A percentile compares a stretch with the other conserved stretches of the same genome.
Evolutionary conservation across 805 yeast species (phyloP).

Genomic region (Crinitomyces ghanaensis): DNA sequence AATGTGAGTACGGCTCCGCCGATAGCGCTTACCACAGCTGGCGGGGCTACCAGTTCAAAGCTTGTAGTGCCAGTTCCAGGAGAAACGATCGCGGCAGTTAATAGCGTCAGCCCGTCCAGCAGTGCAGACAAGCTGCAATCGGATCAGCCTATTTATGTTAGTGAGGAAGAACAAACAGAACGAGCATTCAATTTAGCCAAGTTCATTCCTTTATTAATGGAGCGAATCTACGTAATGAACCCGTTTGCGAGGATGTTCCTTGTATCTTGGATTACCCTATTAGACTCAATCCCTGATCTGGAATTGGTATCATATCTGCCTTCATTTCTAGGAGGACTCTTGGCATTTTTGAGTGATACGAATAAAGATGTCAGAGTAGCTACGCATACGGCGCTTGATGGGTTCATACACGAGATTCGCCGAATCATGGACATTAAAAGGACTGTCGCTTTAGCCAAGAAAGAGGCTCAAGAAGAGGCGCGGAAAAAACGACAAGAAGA

Average conservation of each 20-base stretch:
- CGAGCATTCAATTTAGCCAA: slow-evolving; percentile 74
- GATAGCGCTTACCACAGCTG: slow-evolving; percentile 18
- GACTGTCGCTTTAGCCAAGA: slow-evolving; percentile 18
- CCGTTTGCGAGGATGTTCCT: slow-evolving; percentile 87
- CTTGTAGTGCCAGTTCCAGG: too few species aligned
- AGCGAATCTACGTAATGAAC: slow-evolving; percentile 82
- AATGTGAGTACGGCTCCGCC: slow-evolving; percentile 30
- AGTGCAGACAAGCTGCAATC: too few species aligned
- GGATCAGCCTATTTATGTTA: slow-evolving; percentile 20
- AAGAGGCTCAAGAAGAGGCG: background rate
- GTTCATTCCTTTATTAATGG: slow-evolving; percentile 84
- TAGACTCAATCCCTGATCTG: slow-evolving; percentile 85
- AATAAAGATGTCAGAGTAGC: slow-evolving; percentile 81
- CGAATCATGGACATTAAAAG: slow-evolving; percentile 59
- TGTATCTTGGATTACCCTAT: slow-evolving; percentile 86
- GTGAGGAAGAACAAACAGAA: slow-evolving; percentile 32
- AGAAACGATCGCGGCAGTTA: too few species aligned
- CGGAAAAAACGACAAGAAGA: background rate
- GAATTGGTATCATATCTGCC: slow-evolving; percentile 83
- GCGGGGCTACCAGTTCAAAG: slow-evolving; percentile 17
- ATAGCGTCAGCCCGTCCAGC: too few species aligned
- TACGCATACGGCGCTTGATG: slow-evolving; percentile 65
- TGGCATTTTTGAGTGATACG: slow-evolving; percentile 68
- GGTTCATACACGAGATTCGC: slow-evolving; percentile 68
- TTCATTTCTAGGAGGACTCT: slow-evolving; percentile 73